A percentile compares a stretch with the other conserved stretches of the same genome.
Conservation (phyloP, 2,329 filamentous ascomycete genomes). For the Nemania bipapillata region DNA sequence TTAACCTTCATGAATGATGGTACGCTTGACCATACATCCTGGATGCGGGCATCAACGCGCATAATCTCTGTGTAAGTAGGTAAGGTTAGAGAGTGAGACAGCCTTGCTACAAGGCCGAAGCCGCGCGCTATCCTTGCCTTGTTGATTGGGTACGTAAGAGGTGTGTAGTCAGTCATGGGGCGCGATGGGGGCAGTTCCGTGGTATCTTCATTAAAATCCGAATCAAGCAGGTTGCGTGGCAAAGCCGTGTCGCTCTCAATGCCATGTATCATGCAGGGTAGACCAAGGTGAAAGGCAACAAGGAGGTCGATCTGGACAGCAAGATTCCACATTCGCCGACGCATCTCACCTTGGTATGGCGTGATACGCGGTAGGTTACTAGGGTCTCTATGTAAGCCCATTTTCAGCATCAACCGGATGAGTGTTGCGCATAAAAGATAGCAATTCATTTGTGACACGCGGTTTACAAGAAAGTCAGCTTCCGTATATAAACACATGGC, state of each 20-base stretch:
- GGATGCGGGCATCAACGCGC: conserved; percentile 59
- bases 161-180: conserved; percentile 68
- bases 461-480: conserved; percentile 64
- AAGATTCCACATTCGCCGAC: conserved; percentile 64
- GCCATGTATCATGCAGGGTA: conserved; percentile 72
- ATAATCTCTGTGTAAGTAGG: conserved; percentile 63
- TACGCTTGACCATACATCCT: conserved; percentile 58
- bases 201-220: conserved; percentile 70
- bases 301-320: conserved; percentile 70
- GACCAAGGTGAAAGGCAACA: conserved; percentile 73
- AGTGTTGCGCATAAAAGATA: conserved; percentile 64
- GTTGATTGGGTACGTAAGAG: conserved; percentile 65
- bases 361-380: conserved; percentile 62
- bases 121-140: conserved; percentile 62
- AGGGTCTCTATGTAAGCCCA: conserved; percentile 69
- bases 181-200: conserved; percentile 66
- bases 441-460: conserved; percentile 63
- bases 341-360: conserved; percentile 66
- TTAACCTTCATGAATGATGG: conserved; percentile 62
- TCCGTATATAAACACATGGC: conserved; percentile 65
- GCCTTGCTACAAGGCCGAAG: conserved; percentile 62
- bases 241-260: conserved; percentile 71
- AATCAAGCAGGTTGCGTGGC: conserved; percentile 72
- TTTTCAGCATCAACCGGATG: conserved; percentile 66
- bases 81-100: conserved; percentile 61